Conservation (phyloP, 2,329 filamentous ascomycete species). For the Zymoseptoria pseudotritici region DNA sequence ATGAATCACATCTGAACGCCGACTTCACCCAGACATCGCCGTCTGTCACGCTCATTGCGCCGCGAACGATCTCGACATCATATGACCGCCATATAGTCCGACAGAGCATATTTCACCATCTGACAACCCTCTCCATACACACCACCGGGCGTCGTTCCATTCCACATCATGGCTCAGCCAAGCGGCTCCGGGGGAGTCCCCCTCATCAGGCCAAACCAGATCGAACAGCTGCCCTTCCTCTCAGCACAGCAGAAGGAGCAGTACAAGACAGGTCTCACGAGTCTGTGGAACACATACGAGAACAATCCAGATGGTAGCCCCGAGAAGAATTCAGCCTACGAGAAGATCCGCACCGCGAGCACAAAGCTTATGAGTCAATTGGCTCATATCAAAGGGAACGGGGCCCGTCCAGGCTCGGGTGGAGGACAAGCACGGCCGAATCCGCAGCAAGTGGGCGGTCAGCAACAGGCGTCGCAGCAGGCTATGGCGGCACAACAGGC, state of each 20-base stretch:
- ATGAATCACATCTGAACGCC: background rate
- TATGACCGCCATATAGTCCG: background rate
- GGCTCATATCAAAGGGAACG: constrained; percentile 1
- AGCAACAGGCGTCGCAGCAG: constrained; percentile 11
- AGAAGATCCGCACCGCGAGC: constrained; percentile 42
- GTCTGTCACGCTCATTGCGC: background rate
- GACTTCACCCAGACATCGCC: background rate
- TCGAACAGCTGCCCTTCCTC: constrained; percentile 47
- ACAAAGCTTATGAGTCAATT: constrained; percentile 37
- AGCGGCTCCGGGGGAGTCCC: background rate
- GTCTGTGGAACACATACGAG: constrained; percentile 48
- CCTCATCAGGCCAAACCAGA: constrained; percentile 45
- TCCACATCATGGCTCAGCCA: background rate
- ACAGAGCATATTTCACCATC: background rate
- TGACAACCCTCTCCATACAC: background rate
- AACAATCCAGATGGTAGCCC: constrained; percentile 41
- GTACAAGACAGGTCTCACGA: constrained; percentile 47
- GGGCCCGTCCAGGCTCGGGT: constrained; percentile 13
- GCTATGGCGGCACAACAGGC: constrained; percentile 9
- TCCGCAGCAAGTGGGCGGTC: constrained; percentile 7
- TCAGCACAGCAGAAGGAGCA: constrained; percentile 49
- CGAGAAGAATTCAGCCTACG: constrained; percentile 44
- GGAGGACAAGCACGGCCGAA: constrained; percentile 12
- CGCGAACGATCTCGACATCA: background rate
- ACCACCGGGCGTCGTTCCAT: background rate